These are phyloP conservation scores for Mycena kentingensis DNA, from an alignment of 768 basidiomycete genomes.

Conservation along the genomic window DNA sequence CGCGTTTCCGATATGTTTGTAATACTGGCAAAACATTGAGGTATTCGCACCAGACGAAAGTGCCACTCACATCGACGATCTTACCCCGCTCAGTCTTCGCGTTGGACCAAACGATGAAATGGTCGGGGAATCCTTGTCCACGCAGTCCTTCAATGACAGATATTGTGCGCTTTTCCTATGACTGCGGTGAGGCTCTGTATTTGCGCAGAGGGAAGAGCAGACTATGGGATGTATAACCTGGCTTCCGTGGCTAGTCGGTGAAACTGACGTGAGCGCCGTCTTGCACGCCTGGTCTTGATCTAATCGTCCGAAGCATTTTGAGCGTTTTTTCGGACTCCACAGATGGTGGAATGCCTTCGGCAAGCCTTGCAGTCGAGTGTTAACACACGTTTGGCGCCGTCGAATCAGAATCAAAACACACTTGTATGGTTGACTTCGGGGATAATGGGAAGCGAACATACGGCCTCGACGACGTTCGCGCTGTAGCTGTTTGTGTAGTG, in stretches of 20 bases:
- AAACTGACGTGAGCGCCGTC: constrained; percentile 61
- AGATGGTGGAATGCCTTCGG: neutral
- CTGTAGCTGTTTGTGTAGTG: constrained; percentile 58
- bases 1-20: constrained; percentile 79
- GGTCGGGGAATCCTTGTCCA: constrained; percentile 78
- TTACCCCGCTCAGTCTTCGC: constrained; percentile 37
- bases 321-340: constrained; percentile 32
- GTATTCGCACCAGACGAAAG: constrained; percentile 4
- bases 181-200: neutral
- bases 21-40: constrained; percentile 49
- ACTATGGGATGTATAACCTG: constrained; percentile 47
- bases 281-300: constrained; percentile 54
- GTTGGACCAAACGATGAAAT: constrained; percentile 59
- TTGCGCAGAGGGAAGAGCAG: neutral
- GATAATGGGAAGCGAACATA: constrained; percentile 54
- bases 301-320: constrained; percentile 53
- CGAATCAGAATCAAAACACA: constrained; percentile 28
- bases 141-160: constrained; percentile 70
- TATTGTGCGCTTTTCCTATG: constrained; percentile 71
- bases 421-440: constrained; percentile 54
- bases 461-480: constrained; percentile 53
- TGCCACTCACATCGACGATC: constrained; percentile 53
- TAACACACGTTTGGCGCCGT: neutral
- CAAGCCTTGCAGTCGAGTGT: neutral
- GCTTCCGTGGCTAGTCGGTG: constrained; percentile 52